phyloP scores from a whole-genome alignment of 805 yeast species.

The Lipomyces japonicus region DNA sequence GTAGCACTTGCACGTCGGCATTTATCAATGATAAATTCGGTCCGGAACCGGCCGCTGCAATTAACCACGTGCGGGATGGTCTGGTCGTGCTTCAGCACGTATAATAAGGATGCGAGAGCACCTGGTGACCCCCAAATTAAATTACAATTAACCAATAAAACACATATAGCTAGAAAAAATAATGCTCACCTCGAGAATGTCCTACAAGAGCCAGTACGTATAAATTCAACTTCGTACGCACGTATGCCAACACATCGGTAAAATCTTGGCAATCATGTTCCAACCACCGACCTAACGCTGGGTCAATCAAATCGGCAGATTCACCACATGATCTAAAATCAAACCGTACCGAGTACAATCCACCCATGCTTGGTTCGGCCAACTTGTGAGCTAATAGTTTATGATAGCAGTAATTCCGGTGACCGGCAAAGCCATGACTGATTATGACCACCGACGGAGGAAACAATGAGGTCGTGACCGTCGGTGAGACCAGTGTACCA shows the following conservation, averaged over 20 bases:
- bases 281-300: conserved; percentile 45
- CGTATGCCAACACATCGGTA: conserved; percentile 44
- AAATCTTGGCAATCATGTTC: conserved; percentile 68
- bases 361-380: conserved; percentile 50
- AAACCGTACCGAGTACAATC: conserved; percentile 65
- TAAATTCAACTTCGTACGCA: conserved; percentile 36
- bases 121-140: conserved; percentile 3
- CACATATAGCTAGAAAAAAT: no score
- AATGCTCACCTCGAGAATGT: conserved; percentile 66
- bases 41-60: conserved; percentile 66
- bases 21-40: conserved; percentile 46
- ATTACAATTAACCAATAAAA: neutral
- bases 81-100: conserved; percentile 50
- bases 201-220: conserved; percentile 58
- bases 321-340: conserved; percentile 86
- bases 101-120: conserved; percentile 65
- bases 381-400: conserved; percentile 56
- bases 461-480: conserved; percentile 1
- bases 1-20: conserved; percentile 38
- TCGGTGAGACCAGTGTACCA: conserved; percentile 18
- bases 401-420: conserved; percentile 74
- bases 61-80: conserved; percentile 66
- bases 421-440: conserved; percentile 84
- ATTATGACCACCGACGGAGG: conserved; percentile 49
- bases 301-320: conserved; percentile 51